These are phyloP conservation scores for Colletotrichum destructivum DNA, from an alignment of 2,329 filamentous ascomycete genomes.

Conservation along the genomic window DNA sequence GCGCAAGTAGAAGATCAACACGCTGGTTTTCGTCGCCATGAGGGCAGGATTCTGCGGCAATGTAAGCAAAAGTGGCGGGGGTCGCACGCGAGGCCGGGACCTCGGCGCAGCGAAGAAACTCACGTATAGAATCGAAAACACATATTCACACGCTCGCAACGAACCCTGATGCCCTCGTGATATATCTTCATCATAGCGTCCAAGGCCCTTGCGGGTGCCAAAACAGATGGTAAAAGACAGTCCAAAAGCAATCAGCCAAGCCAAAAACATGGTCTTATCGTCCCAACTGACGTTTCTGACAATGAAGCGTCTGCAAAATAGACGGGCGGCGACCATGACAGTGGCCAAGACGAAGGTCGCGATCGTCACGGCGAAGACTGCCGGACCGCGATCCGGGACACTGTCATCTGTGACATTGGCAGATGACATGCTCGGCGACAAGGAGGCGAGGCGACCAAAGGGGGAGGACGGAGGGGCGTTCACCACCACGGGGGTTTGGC, in stretches of 20 bases:
- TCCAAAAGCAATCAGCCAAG: conserved; percentile 81
- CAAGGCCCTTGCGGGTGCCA: conserved; percentile 76
- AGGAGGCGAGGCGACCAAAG: conserved; percentile 22
- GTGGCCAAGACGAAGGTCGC: conserved; percentile 79
- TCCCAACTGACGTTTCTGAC: conserved; percentile 81
- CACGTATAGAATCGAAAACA: conserved; percentile 76
- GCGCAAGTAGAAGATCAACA: conserved; percentile 90
- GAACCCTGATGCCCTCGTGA: conserved; percentile 60
- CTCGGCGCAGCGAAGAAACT: conserved; percentile 45
- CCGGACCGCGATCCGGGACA: conserved; percentile 67
- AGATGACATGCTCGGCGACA: conserved; percentile 41
- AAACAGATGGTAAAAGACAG: conserved; percentile 77
- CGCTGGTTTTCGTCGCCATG: conserved; percentile 94
- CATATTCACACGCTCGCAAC: conserved; percentile 74
- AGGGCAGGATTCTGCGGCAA: conserved; percentile 82
- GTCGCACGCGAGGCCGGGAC: neutral
- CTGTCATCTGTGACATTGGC: conserved; percentile 36
- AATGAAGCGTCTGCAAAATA: conserved; percentile 81
- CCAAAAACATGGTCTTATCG: conserved; percentile 85
- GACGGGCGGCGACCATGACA: conserved; percentile 80
- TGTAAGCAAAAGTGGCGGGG: conserved; percentile 20
- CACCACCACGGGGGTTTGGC: conserved; percentile 41
- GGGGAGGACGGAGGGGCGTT: conserved; percentile 12
- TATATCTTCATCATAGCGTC: conserved; percentile 77
- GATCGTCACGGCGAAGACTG: conserved; percentile 80